Conservation (phyloP, 2,329 filamentous ascomycete species). For the Penicillium sp. region DNA sequence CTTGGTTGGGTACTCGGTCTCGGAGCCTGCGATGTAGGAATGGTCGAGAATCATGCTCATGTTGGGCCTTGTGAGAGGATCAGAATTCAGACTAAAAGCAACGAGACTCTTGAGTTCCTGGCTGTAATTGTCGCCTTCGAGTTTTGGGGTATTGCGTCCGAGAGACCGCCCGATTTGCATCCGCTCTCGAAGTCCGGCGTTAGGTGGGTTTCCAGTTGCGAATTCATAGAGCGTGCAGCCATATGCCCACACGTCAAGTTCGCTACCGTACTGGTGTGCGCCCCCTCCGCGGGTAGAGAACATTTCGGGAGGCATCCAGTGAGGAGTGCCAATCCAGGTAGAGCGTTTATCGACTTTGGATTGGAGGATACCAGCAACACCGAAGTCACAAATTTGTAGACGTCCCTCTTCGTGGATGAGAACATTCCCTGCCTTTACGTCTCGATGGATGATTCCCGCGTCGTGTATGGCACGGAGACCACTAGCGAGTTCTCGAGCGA, state of each 20-base stretch:
- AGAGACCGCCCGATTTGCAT: slow-evolving; percentile 46
- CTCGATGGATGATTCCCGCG: slow-evolving; percentile 62
- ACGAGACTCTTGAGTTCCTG: slow-evolving; percentile 44
- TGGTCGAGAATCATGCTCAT: slow-evolving; percentile 47
- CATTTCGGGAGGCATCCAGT: slow-evolving; percentile 65
- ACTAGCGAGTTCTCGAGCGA: slow-evolving; percentile 60
- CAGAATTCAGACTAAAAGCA: slow-evolving; percentile 40
- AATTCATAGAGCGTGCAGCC: slow-evolving; percentile 49
- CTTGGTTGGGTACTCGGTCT: slow-evolving; percentile 41
- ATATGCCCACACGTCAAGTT: slow-evolving; percentile 51
- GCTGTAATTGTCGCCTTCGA: slow-evolving; percentile 41
- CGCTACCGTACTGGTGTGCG: slow-evolving; percentile 45
- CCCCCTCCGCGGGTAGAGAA: slow-evolving; percentile 34
- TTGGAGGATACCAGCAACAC: slow-evolving; percentile 61
- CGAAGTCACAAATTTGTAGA: slow-evolving; percentile 63
- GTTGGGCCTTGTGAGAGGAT: slow-evolving; percentile 42
- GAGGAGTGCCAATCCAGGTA: slow-evolving; percentile 63
- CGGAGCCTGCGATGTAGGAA: slow-evolving; percentile 41
- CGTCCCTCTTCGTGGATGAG: slow-evolving; percentile 61
- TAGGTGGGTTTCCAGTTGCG: slow-evolving; percentile 47
- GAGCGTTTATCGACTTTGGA: slow-evolving; percentile 58
- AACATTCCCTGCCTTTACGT: slow-evolving; percentile 63
- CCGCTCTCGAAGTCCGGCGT: slow-evolving; percentile 44
- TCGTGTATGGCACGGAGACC: slow-evolving; percentile 61
- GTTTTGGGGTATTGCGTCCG: slow-evolving; percentile 39